phyloP scores from a whole-genome alignment of 768 basidiomycete genomes.

The Tylopilus plumbeoviolaceoides region DNA sequence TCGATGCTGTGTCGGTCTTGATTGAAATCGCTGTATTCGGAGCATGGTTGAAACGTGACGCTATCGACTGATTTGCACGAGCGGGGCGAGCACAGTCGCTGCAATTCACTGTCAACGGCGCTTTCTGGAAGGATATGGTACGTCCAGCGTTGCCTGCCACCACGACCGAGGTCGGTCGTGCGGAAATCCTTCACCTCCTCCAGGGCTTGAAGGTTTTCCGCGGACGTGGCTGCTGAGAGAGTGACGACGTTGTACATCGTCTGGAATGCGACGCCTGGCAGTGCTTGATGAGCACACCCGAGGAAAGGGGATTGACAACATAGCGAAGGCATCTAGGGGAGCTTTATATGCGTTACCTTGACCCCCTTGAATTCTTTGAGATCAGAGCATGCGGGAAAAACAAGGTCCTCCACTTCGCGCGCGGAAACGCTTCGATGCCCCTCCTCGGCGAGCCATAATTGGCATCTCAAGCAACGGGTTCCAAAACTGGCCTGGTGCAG shows the following conservation, averaged over 20 bases:
- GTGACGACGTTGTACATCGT: slow-evolving; percentile 37
- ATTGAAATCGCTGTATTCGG: slow-evolving; percentile 31
- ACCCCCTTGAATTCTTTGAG: slow-evolving; percentile 8
- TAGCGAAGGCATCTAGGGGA: slow-evolving; percentile 3
- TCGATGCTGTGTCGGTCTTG: slow-evolving; percentile 43
- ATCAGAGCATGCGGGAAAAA: slow-evolving; percentile 18
- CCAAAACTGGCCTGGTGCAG: slow-evolving; percentile 15
- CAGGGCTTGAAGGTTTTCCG: slow-evolving; percentile 47
- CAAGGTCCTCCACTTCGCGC: slow-evolving; percentile 5
- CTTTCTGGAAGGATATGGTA: slow-evolving; percentile 46
- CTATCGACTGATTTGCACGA: slow-evolving; percentile 34
- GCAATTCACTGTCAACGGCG: slow-evolving; percentile 37
- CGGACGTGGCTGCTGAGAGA: slow-evolving; percentile 42
- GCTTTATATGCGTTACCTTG: slow-evolving; percentile 21
- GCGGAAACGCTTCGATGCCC: slow-evolving; percentile 14
- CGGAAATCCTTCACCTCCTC: slow-evolving; percentile 52
- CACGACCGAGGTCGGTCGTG: slow-evolving; percentile 50
- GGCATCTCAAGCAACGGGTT: slow-evolving; percentile 12
- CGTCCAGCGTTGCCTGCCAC: slow-evolving; percentile 50
- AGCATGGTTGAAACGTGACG: slow-evolving; percentile 43
- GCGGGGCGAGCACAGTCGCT: slow-evolving; percentile 34
- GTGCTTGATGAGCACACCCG: neutral
- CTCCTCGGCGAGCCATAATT: slow-evolving; percentile 25
- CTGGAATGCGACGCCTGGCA: neutral
- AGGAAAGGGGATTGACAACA: slow-evolving; percentile 15